These are phyloP conservation scores for Sporothrix mexicana DNA, from an alignment of 2,329 filamentous ascomycete species.

Conservation along the genomic window DNA sequence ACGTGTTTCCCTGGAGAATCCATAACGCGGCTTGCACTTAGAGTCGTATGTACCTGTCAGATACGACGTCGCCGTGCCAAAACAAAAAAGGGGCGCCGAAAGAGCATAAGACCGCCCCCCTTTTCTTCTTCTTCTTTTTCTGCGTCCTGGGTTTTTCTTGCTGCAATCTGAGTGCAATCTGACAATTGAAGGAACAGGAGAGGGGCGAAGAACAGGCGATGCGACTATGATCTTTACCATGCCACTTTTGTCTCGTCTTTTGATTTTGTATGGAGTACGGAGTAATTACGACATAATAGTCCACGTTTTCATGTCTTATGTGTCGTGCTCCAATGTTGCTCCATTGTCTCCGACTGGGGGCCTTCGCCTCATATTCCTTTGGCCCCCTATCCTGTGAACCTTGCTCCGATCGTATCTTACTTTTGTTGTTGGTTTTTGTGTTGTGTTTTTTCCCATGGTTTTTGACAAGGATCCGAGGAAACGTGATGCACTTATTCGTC, in stretches of 20 bases:
- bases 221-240: conserved; percentile 1
- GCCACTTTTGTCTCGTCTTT: conserved; percentile 19
- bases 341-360: no score
- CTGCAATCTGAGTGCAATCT: conserved; percentile 18
- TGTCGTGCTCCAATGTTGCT: no score
- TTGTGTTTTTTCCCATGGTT: not conserved
- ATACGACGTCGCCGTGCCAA: conserved; percentile 4
- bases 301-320: no score
- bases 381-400: not conserved
- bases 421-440: not conserved
- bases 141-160: not conserved
- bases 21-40: not conserved
- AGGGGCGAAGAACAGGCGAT: conserved; percentile 4
- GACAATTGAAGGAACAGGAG: not conserved
- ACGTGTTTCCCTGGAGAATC: no score
- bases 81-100: not conserved
- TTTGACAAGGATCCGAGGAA: conserved; percentile 8
- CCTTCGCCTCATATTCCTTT: not conserved
- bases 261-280: no score
- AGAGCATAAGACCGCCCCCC: conserved; percentile 1
- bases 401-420: not conserved
- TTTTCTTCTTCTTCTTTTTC: not conserved
- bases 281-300: no score
- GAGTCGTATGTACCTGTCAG: not conserved
- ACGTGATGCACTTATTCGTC: conserved; percentile 27